These are phyloP conservation scores for Coelastrella sp. DNA, from an alignment of 139 green algal species.

Conservation along the genomic window DNA sequence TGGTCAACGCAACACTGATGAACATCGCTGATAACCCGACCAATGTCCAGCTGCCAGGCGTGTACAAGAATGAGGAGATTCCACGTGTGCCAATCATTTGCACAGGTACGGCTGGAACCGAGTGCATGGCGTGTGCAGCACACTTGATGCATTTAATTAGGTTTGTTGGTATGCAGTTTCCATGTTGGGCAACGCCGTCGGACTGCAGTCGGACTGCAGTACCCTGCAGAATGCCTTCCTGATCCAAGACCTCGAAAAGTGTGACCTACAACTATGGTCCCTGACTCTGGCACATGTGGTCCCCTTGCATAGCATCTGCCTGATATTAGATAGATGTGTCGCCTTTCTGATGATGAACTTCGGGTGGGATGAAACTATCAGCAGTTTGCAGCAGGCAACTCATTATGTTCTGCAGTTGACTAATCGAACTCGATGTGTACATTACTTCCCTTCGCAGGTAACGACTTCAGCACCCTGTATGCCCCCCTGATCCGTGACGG, in stretches of 20 bases:
- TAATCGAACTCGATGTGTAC: too few species aligned
- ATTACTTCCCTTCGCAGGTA: conserved; percentile 72
- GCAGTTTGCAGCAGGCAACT: background rate
- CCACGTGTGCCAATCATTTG: conserved; percentile 95
- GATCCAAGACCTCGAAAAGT: too few species aligned
- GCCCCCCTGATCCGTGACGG: conserved; percentile 99
- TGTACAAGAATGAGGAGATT: conserved; percentile 95
- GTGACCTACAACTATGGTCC: too few species aligned
- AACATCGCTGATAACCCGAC: conserved; percentile 99
- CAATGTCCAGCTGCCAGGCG: conserved; percentile 98
- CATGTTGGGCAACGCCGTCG: too few species aligned
- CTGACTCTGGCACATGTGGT: too few species aligned
- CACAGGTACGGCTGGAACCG: conserved; percentile 68
- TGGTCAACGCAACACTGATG: conserved; percentile 99
- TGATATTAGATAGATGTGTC: too few species aligned
- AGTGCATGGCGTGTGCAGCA: background rate
- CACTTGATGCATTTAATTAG: background rate
- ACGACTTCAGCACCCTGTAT: conserved; percentile 99
- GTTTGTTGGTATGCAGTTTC: too few species aligned
- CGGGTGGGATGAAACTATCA: background rate
- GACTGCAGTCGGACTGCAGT: too few species aligned
- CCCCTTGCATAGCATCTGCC: too few species aligned
- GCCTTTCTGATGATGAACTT: too few species aligned
- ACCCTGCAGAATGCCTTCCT: too few species aligned
- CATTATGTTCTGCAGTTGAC: too few species aligned